Evolutionary conservation across 495 filamentous ascomycete species (phyloP).

Genomic region (Penicillium simplicissimum): DNA sequence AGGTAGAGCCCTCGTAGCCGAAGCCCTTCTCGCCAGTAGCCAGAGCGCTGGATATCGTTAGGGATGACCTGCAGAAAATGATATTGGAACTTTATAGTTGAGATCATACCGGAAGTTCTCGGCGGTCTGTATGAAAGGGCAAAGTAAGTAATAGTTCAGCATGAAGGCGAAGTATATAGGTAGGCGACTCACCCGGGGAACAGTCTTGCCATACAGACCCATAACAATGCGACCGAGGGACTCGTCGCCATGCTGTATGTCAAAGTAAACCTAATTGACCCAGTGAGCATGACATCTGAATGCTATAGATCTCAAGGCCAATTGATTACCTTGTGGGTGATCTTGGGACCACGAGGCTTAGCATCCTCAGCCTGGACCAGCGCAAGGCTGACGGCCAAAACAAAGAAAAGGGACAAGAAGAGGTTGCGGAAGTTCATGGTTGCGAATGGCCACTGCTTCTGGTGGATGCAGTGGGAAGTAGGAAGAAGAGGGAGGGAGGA

Average conservation of each 20-base stretch:
- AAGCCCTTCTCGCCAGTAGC: constrained; percentile 97
- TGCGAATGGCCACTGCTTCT: constrained; percentile 29
- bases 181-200: constrained; percentile 67
- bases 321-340: constrained; percentile 78
- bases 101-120: constrained; percentile 86
- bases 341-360: constrained; percentile 86
- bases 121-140: constrained; percentile 57
- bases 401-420: constrained; percentile 67
- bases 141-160: constrained; percentile 2
- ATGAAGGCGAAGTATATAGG: neutral
- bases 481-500: constrained; percentile 13
- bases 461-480: constrained; percentile 11
- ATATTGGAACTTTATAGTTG: neutral
- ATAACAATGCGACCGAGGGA: constrained; percentile 83
- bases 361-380: constrained; percentile 72
- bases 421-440: constrained; percentile 53
- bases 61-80: neutral
- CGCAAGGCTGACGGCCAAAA: constrained; percentile 63
- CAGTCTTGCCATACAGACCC: constrained; percentile 96
- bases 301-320: neutral
- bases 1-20: constrained; percentile 90
- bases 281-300: constrained; percentile 15
- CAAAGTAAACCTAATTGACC: constrained; percentile 74
- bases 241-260: constrained; percentile 89
- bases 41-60: constrained; percentile 59